Evolutionary conservation across 495 filamentous ascomycete species (phyloP), one percentile per base, ranked within the genome.

Genomic region (Penicillium riverlandense): DNA sequence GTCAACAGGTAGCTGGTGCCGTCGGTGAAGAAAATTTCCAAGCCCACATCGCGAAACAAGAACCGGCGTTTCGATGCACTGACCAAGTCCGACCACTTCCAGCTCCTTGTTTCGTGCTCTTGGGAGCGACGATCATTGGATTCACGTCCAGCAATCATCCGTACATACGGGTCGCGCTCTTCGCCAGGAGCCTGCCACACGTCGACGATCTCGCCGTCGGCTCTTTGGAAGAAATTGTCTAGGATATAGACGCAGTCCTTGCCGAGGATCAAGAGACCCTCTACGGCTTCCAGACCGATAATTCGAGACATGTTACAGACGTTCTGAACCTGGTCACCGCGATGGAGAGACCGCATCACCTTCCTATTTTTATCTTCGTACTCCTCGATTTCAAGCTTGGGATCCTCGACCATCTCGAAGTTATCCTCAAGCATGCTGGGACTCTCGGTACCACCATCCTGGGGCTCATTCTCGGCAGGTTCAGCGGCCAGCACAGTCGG

Each of bases 291-390:
- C 6, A 98, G 70, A 8, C 92, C 92, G 41, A 96, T 82, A 40
- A 98, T 87, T 8, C 94, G 80, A 35, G 92, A 96, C 44, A 96
- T 81, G 56, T 98, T 98, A 71, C 87, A 92, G 7, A 96, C 88
- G 50, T 85, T 83, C 55, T 95, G 87, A n/a, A 98, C 90, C 42
- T 87, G 75, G 54, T 98, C 92, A 6, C 88, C 88, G 29, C 87
- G 85, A 47, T 96, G 86, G 10, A 98, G 75, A 50, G 88, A 95
- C 45, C 92, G 75, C 87, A 97, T 90, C 38, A 98, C 92, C 64
- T 94, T 96, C 11, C 92, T 74, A 55, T 98, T 96, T 68, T 95
- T 96, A 58, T 98, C 92, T 65, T 97, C 92, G 54, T 88, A 95
- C 9, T 81, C 83, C 43, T 94, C 91, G 11, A 87, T 77, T 37